phyloP scores from a whole-genome alignment of 2,329 filamentous ascomycete species.

The Cytospora mali region DNA sequence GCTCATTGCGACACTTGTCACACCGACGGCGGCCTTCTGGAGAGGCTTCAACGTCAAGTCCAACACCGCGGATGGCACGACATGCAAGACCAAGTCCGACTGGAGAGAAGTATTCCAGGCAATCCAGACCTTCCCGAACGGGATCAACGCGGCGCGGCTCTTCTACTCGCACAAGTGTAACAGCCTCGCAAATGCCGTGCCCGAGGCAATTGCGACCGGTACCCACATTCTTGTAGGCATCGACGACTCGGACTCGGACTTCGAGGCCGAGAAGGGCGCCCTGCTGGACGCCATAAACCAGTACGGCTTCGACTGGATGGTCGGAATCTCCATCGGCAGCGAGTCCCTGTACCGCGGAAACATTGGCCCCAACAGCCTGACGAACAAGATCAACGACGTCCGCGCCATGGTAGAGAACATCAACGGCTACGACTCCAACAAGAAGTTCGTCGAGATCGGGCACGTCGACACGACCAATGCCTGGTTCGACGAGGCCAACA shows the following conservation, averaged over 20 bases:
- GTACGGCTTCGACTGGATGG: slow-evolving; percentile 69
- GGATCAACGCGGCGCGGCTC: slow-evolving; percentile 16
- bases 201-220: slow-evolving; percentile 78
- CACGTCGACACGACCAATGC: slow-evolving; percentile 91
- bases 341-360: slow-evolving; percentile 85
- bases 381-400: slow-evolving; percentile 71
- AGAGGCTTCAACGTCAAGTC: slow-evolving; percentile 16
- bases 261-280: slow-evolving; percentile 75
- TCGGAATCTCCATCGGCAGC: slow-evolving; percentile 84
- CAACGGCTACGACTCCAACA: slow-evolving; percentile 34
- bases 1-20: background rate
- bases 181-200: slow-evolving; percentile 35
- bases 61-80: background rate
- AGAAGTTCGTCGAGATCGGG: slow-evolving; percentile 64
- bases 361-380: slow-evolving; percentile 57
- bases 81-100: background rate
- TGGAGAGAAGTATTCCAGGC: background rate
- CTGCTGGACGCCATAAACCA: slow-evolving; percentile 68
- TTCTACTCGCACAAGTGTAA: slow-evolving; percentile 14
- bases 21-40: background rate
- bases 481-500: slow-evolving; percentile 74
- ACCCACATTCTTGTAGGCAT: slow-evolving; percentile 80
- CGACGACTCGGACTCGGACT: slow-evolving; percentile 68
- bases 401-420: slow-evolving; percentile 66
- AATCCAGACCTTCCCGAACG: slow-evolving; percentile 13